Conservation (phyloP, 2,329 filamentous ascomycete genomes). For the Samsoniella hepiali region DNA sequence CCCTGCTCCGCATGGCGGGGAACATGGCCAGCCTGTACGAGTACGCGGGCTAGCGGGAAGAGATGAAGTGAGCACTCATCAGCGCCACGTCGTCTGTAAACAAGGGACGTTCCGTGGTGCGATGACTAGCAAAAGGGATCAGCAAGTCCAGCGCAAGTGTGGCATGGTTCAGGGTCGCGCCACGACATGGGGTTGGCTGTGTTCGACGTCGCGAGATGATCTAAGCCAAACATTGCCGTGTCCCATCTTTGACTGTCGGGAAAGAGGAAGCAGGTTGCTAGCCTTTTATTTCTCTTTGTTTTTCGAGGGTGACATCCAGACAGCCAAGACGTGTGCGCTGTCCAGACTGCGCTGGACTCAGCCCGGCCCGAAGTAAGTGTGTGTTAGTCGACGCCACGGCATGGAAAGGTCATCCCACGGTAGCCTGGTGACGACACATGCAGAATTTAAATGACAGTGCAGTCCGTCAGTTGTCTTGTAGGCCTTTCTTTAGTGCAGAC, state of each 20-base stretch:
- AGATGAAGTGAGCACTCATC: background rate
- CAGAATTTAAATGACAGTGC: background rate
- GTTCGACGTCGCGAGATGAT: conserved; percentile 5
- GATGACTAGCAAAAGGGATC: background rate
- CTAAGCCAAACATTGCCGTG: background rate
- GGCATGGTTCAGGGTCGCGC: background rate
- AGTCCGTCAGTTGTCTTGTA: background rate
- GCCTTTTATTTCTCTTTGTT: background rate
- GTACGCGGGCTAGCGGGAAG: conserved; percentile 1
- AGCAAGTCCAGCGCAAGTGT: background rate
- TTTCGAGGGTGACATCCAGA: background rate
- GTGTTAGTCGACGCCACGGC: background rate
- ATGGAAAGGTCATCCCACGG: background rate
- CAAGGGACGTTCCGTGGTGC: background rate
- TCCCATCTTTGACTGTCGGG: background rate
- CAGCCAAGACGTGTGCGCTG: background rate
- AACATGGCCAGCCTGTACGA: background rate
- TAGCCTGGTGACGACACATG: background rate
- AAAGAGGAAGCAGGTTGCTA: too few species aligned
- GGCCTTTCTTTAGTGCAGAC: background rate
- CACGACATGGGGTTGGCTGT: background rate
- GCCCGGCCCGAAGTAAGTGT: background rate
- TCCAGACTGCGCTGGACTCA: background rate
- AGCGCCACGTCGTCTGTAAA: background rate
- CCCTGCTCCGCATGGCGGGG: background rate